Base-by-base conservation (phyloP, 176 grass and related monocot genomes). In the Eragrostis curvula region DNA sequence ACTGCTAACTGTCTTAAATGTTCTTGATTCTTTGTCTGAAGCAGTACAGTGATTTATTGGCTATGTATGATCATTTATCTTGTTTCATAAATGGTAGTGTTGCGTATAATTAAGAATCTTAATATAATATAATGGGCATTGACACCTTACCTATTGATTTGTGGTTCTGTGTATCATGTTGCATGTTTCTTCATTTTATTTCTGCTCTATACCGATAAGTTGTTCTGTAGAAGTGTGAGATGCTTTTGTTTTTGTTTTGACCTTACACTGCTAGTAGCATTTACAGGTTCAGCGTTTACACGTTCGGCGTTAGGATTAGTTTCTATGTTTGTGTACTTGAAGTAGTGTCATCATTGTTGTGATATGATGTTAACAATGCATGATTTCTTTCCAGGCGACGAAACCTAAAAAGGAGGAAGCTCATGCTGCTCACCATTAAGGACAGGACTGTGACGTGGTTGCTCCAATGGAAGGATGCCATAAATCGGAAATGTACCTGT, bases 371-470 rank as follows among this genome's bases (percentile, higher is more conserved):
- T 65, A 83, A 60, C 42, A 25, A 46, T 69, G 9, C 16, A 0
- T 0, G 2, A 32, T 27, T 78, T 74, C 40, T 75, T 6, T 43
- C 51, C 61, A 88, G 85, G 74, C 51, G 6, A 82, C 85, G 20
- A 87, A 94, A 77, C 72, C 93, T n/a, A 87, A 87, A 86, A 87
- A 88, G 82, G 84, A 87, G 66, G 87, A 86, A 40, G 84, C 75
- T 12, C 76, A 71, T 25, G 24, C 58, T 27, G 84, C 78, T 60
- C 90, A 90, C 29, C 90, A 92, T 70, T 95, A 30, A 83, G 83
- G 60, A 53, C 32, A 7, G 70, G 24, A 27, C 40, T 60, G 27
- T 41, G 3, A 4, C 11, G 8, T 68, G 41, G 44, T 68, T 46
- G 36, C 53, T 85, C 21, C 63, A 59, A 9, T 8, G 39, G 15